A percentile compares a stretch with the other conserved stretches of the same genome.
Conservation (phyloP, 805 yeast genomes). For the Kodamaea kaohsiungensis region DNA sequence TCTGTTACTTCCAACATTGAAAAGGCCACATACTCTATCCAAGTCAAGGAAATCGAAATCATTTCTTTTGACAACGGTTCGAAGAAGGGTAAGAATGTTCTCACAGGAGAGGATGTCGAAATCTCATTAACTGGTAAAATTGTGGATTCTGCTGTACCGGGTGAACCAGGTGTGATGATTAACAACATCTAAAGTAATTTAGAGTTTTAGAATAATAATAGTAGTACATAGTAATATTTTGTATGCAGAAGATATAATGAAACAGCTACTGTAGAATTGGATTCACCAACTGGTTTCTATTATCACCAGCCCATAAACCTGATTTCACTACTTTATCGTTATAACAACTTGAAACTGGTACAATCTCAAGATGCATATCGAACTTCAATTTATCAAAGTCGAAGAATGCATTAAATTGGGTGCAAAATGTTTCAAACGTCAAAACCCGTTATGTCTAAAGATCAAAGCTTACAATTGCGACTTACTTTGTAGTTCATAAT, state of each 20-base stretch:
- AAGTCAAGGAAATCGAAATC: conserved; percentile 57
- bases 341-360: too few species aligned
- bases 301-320: too few species aligned
- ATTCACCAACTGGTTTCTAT: too few species aligned
- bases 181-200: conserved; percentile 51
- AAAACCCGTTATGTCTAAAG: not conserved
- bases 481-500: not conserved
- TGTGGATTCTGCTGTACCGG: conserved; percentile 86
- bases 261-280: too few species aligned
- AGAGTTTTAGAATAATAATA: not conserved
- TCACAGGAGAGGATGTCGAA: conserved; percentile 69
- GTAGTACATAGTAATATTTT: not conserved
- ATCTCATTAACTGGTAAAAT: conserved; percentile 66
- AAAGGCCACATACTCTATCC: conserved; percentile 60
- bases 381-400: too few species aligned
- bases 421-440: not conserved
- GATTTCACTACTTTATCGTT: too few species aligned
- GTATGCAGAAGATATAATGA: not conserved
- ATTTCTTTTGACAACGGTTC: conserved; percentile 66
- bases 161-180: conserved; percentile 84
- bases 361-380: too few species aligned
- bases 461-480: too few species aligned
- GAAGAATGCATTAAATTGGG: too few species aligned
- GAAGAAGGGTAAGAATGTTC: conserved; percentile 59
- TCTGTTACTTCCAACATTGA: conserved; percentile 55